Percentiles rank a stretch among this genome's conserved stretches.
Conservation (phyloP, 805 yeast species). For the Babjeviella inositovora region DNA sequence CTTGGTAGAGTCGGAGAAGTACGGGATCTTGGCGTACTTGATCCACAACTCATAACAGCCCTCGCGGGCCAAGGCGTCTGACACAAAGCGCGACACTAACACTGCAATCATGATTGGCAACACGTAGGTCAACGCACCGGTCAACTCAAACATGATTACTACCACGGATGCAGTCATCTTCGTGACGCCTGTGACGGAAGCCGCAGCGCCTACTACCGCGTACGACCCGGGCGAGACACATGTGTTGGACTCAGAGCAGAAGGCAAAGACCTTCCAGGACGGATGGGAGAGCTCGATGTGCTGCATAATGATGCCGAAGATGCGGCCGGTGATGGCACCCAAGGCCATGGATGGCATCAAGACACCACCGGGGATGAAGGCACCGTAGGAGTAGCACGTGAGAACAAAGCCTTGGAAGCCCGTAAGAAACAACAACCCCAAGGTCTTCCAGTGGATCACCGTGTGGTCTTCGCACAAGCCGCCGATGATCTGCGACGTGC, state of each 20-base stretch:
- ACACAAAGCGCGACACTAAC: slow-evolving; percentile 56
- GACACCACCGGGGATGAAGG: slow-evolving; percentile 53
- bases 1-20: slow-evolving; percentile 19
- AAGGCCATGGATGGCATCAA: slow-evolving; percentile 46
- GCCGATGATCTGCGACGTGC: slow-evolving; percentile 8
- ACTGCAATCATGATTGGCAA: slow-evolving; percentile 80
- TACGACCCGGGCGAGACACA: slow-evolving; percentile 79
- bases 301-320: slow-evolving; percentile 35
- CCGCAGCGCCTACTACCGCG: slow-evolving; percentile 80
- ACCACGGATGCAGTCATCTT: slow-evolving; percentile 70
- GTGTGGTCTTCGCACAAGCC: slow-evolving; percentile 7
- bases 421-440: slow-evolving; percentile 15
- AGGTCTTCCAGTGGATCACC: slow-evolving; percentile 17
- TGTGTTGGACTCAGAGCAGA: slow-evolving; percentile 17
- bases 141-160: slow-evolving; percentile 66
- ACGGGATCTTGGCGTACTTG: slow-evolving; percentile 19
- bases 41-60: slow-evolving; percentile 57
- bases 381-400: slow-evolving; percentile 57
- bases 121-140: slow-evolving; percentile 76
- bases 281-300: slow-evolving; percentile 21
- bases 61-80: slow-evolving; percentile 38
- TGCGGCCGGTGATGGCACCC: slow-evolving; percentile 45
- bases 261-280: slow-evolving; percentile 15
- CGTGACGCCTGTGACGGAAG: slow-evolving; percentile 69
- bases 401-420: slow-evolving; percentile 35